phyloP scores from a whole-genome alignment of 2,329 filamentous ascomycete genomes.

The Zasmidium angulare region DNA sequence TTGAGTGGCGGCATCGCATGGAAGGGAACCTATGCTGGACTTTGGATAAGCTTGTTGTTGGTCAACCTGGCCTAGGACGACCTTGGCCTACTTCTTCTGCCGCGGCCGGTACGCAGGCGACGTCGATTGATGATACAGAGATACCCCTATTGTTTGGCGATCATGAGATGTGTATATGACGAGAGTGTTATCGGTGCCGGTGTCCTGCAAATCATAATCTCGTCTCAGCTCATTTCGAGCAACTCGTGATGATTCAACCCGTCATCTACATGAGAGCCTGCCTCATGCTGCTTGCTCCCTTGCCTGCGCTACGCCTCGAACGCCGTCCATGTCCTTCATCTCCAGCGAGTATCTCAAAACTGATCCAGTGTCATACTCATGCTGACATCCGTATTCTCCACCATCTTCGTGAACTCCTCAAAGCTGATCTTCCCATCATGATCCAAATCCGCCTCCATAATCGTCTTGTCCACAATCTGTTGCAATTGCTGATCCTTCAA shows the following conservation, averaged over 20 bases:
- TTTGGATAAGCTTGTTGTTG: slow-evolving; percentile 4
- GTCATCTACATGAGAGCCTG: not conserved
- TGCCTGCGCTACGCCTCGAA: not conserved
- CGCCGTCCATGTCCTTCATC: not conserved
- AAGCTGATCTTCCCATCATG: slow-evolving; percentile 98
- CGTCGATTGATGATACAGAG: not conserved
- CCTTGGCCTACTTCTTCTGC: not conserved
- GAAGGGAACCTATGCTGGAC: slow-evolving; percentile 5
- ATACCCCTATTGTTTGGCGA: not conserved
- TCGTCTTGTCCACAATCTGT: slow-evolving; percentile 99
- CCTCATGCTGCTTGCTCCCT: not conserved
- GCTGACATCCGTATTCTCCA: slow-evolving; percentile 81
- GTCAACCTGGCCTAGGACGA: not conserved
- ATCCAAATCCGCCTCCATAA: slow-evolving; percentile 98
- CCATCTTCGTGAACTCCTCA: slow-evolving; percentile 98
- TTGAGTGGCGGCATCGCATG: slow-evolving; percentile 20
- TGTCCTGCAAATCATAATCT: not conserved
- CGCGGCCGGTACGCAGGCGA: not conserved
- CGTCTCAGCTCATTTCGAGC: not conserved
- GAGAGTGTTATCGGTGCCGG: not conserved
- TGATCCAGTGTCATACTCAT: slow-evolving; percentile 63
- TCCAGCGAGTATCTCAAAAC: slow-evolving; percentile 20
- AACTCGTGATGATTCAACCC: not conserved
- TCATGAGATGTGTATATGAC: not conserved
- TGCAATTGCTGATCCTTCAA: slow-evolving; percentile 98